Conservation (phyloP, 345 rosid genomes). For the Crucihimalaya himalaica region DNA sequence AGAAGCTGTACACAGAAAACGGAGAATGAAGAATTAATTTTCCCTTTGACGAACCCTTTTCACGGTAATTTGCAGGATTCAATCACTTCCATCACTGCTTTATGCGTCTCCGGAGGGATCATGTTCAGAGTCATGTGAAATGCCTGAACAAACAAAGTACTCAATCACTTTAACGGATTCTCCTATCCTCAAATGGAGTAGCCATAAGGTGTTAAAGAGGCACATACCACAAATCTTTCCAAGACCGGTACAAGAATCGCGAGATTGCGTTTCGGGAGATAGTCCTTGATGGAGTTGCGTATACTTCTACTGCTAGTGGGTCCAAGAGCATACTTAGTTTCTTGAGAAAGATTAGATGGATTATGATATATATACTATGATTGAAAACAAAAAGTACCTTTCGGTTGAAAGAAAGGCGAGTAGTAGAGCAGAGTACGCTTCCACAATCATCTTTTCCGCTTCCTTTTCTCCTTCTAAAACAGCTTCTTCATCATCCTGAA, state of each 20-base stretch:
- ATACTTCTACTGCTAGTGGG: conserved; percentile 61
- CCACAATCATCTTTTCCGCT: conserved; percentile 97
- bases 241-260: conserved; percentile 80
- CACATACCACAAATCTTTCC: conserved; percentile 97
- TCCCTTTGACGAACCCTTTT: conserved; percentile 21
- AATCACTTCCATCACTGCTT: conserved; percentile 86
- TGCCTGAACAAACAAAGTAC: conserved; percentile 50
- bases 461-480: conserved; percentile 92
- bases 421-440: conserved; percentile 91
- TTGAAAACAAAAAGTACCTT: conserved; percentile 51
- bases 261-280: conserved; percentile 71
- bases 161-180: conserved; percentile 11
- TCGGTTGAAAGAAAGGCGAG: conserved; percentile 98
- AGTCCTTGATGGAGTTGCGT: conserved; percentile 72
- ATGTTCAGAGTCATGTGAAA: conserved; percentile 86
- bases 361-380: not conserved
- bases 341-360: conserved; percentile 15
- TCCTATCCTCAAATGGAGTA: conserved; percentile 10
- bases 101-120: conserved; percentile 95
- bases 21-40: conserved; percentile 32
- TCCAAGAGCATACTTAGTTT: conserved; percentile 26
- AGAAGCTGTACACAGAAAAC: conserved; percentile 55
- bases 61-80: conserved; percentile 77
- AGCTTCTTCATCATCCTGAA: conserved; percentile 74
- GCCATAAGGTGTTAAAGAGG: conserved; percentile 25